phyloP scores from a whole-genome alignment of 2,329 filamentous ascomycete species.

The Sporothrix protearum region DNA sequence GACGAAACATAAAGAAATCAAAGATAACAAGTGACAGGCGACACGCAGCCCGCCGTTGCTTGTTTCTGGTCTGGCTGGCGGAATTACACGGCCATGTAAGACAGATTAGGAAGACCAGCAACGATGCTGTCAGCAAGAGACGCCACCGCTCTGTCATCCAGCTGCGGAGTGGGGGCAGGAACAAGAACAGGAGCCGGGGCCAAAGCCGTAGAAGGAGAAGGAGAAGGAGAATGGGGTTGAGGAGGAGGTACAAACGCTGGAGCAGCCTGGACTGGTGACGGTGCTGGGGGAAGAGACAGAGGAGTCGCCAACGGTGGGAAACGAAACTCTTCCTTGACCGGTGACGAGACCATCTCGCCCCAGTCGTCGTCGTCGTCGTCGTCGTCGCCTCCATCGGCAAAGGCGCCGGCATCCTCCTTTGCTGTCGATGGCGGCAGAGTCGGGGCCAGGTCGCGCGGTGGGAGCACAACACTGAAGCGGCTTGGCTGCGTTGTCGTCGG shows the following conservation, averaged over 20 bases:
- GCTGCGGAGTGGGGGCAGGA: background rate
- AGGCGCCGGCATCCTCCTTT: background rate
- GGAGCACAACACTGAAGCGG: background rate
- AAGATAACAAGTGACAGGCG: too few species aligned
- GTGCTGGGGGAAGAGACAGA: background rate
- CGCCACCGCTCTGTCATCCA: background rate
- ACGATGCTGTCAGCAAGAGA: constrained; percentile 30
- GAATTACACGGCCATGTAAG: constrained; percentile 37
- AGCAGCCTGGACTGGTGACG: background rate
- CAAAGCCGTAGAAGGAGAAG: background rate
- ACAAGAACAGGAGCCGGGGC: background rate
- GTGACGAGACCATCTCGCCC: constrained; percentile 57
- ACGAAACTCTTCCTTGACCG: constrained; percentile 22
- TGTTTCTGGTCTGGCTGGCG: too few species aligned
- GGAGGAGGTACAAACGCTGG: background rate
- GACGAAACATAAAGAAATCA: background rate
- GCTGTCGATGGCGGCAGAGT: background rate
- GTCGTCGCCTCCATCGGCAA: constrained; percentile 40
- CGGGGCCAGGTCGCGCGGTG: background rate
- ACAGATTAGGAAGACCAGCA: constrained; percentile 34
- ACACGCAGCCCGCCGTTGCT: too few species aligned
- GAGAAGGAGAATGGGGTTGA: background rate
- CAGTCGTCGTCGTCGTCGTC: constrained; percentile 55
- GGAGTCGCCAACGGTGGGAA: background rate
- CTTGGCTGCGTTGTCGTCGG: background rate